These are phyloP conservation scores for Clonostachys chloroleuca DNA, from an alignment of 2,329 filamentous ascomycete species.

Conservation along the genomic window DNA sequence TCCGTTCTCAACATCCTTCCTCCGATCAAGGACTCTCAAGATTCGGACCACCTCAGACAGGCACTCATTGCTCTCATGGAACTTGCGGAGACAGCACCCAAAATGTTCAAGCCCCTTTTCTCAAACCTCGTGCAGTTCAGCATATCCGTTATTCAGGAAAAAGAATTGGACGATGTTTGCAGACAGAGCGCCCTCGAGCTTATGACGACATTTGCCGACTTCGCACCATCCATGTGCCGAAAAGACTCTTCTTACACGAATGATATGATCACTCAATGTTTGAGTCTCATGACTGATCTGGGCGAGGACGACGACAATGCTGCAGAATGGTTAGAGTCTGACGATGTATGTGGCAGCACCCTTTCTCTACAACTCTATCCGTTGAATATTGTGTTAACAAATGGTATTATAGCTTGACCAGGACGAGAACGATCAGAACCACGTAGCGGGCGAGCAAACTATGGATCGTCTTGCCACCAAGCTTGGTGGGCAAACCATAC, in stretches of 20 bases:
- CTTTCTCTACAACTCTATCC: too few species aligned
- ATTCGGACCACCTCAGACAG: conserved; percentile 87
- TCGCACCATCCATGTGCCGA: conserved; percentile 88
- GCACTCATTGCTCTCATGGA: conserved; percentile 90
- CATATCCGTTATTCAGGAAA: conserved; percentile 91
- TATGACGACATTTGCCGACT: conserved; percentile 97
- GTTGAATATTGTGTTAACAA: neutral
- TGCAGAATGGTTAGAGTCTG: conserved; percentile 84
- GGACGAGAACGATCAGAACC: conserved; percentile 95
- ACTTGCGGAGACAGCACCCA: conserved; percentile 86
- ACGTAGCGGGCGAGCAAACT: conserved; percentile 95
- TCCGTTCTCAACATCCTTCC: conserved; percentile 93
- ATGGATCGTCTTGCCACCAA: conserved; percentile 98
- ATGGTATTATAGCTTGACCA: conserved; percentile 65
- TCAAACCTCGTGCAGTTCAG: conserved; percentile 89
- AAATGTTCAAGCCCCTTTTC: conserved; percentile 97
- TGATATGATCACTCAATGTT: conserved; percentile 97
- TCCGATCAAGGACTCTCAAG: conserved; percentile 85
- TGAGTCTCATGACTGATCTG: conserved; percentile 97
- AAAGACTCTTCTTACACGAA: conserved; percentile 89
- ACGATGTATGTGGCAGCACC: conserved; percentile 62
- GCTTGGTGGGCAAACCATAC: conserved; percentile 86
- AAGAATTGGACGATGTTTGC: conserved; percentile 84
- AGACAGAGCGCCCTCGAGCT: conserved; percentile 94
- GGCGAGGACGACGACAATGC: conserved; percentile 93